Percentiles rank a stretch among this genome's conserved stretches.
Conservation (phyloP, 306 rosid genomes). For the Vigna unguiculata region DNA sequence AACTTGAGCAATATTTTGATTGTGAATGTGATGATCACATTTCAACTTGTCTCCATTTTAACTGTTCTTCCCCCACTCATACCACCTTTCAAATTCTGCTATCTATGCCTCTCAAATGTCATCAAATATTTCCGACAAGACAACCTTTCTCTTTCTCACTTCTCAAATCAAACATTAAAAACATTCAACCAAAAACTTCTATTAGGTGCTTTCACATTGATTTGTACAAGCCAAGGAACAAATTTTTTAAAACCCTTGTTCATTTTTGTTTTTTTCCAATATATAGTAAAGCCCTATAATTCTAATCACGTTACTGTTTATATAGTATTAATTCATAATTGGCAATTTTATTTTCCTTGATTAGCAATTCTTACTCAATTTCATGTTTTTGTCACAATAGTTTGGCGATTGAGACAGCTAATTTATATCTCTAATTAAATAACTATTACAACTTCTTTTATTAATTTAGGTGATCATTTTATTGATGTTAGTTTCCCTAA, state of each 20-base stretch:
- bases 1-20: constrained; percentile 25
- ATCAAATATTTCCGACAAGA: constrained; percentile 21
- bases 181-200: neutral
- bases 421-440: too few relatives aligned
- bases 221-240: neutral
- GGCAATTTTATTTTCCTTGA: too few relatives aligned
- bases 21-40: constrained; percentile 11
- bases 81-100: neutral
- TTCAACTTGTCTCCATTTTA: constrained; percentile 28
- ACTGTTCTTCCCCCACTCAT: constrained; percentile 1
- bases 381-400: too few relatives aligned
- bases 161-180: constrained; percentile 1
- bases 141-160: neutral
- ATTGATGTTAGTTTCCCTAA: too few relatives aligned
- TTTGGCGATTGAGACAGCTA: too few relatives aligned
- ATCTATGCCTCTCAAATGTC: neutral
- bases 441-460: too few relatives aligned
- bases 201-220: neutral
- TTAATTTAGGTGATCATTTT: too few relatives aligned
- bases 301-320: neutral
- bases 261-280: neutral
- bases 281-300: neutral
- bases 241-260: neutral
- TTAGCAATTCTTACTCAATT: too few relatives aligned
- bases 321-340: neutral